Percentiles rank a stretch among this genome's conserved stretches.
Conservation (phyloP, 306 rosid genomes). For the Vigna hirtella region DNA sequence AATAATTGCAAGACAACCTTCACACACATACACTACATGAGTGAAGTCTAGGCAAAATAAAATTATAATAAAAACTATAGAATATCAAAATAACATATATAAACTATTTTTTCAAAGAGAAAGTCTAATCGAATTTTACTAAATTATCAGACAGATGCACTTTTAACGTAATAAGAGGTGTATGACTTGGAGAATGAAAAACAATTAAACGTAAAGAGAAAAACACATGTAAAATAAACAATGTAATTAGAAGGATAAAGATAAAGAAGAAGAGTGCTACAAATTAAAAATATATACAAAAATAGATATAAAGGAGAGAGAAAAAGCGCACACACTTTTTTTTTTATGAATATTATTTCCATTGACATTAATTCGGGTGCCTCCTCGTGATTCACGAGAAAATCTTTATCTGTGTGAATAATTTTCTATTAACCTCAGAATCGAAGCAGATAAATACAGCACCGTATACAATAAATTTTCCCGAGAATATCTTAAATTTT, state of each 20-base stretch:
- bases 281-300: too few species aligned
- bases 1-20: neutral
- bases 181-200: neutral
- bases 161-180: neutral
- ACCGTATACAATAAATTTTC: neutral
- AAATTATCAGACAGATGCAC: neutral
- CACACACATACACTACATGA: neutral
- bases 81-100: too few species aligned
- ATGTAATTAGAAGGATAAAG: neutral
- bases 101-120: neutral
- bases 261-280: neutral
- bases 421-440: slow-evolving; percentile 1
- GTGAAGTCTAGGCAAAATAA: neutral
- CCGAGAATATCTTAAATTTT: neutral
- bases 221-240: neutral
- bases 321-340: neutral
- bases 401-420: neutral
- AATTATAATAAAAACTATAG: neutral
- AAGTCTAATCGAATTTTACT: neutral
- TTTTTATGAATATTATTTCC: neutral
- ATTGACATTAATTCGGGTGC: neutral
- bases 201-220: neutral
- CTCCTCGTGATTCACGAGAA: neutral
- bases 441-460: neutral
- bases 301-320: neutral